Conservation (phyloP, 2,329 filamentous ascomycete species). For the Hypoxylon sp. region DNA sequence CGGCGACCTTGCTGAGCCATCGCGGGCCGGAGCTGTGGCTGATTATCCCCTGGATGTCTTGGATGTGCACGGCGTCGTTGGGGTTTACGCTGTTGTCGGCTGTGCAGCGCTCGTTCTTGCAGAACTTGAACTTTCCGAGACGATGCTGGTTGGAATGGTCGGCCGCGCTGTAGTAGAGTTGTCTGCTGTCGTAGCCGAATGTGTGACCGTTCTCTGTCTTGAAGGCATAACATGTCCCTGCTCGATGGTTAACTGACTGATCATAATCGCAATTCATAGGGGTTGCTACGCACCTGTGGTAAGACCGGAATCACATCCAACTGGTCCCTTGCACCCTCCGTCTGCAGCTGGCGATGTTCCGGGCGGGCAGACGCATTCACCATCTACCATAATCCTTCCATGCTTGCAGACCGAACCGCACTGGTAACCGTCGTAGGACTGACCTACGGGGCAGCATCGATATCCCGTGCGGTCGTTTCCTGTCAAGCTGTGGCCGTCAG, state of each 20-base stretch:
- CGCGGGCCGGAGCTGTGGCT: conserved; percentile 13
- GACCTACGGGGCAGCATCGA: conserved; percentile 14
- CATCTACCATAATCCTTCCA: conserved; percentile 22
- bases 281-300: conserved; percentile 9
- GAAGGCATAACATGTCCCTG: conserved; percentile 22
- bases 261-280: background rate
- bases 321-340: conserved; percentile 11
- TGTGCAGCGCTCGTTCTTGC: conserved; percentile 21
- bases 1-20: conserved; percentile 19
- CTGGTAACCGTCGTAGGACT: conserved; percentile 13
- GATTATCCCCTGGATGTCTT: conserved; percentile 16
- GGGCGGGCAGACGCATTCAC: conserved; percentile 15
- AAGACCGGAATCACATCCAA: conserved; percentile 22
- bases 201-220: conserved; percentile 21
- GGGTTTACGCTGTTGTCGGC: conserved; percentile 15
- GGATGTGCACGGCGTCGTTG: conserved; percentile 17
- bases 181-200: conserved; percentile 21
- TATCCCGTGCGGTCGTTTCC: conserved; percentile 15
- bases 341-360: conserved; percentile 9
- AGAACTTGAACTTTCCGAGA: conserved; percentile 20
- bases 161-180: conserved; percentile 22
- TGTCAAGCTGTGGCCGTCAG: conserved; percentile 10
- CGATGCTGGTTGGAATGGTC: conserved; percentile 24
- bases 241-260: background rate
- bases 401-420: conserved; percentile 12